phyloP scores from a whole-genome alignment of 768 basidiomycete species.

The Tulasnella sp. region DNA sequence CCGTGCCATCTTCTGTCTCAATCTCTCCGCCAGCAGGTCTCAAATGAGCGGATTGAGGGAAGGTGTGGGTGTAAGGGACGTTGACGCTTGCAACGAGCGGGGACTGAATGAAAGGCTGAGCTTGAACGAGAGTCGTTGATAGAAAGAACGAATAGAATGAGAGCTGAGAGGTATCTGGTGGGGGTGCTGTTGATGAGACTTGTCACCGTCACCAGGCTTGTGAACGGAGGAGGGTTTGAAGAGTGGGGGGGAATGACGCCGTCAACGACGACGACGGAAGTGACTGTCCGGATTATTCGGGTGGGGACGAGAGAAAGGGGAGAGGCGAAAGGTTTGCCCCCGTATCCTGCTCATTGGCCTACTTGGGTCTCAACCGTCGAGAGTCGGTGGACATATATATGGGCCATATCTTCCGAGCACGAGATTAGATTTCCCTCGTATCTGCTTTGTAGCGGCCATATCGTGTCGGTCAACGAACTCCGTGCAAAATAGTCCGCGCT shows the following conservation, averaged over 20 bases:
- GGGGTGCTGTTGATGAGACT: too few relatives aligned
- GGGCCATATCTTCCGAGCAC: neutral
- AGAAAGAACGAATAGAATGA: neutral
- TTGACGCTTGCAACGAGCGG: slow-evolving; percentile 1
- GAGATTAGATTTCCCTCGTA: neutral
- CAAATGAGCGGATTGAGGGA: neutral
- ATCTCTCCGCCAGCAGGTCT: too few relatives aligned
- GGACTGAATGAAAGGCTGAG: neutral
- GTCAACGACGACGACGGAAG: neutral
- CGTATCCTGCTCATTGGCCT: neutral
- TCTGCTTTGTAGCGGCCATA: neutral
- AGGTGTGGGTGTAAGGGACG: slow-evolving; percentile 6
- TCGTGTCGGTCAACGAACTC: neutral
- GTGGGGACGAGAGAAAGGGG: neutral
- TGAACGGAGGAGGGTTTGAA: neutral
- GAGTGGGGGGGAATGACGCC: neutral
- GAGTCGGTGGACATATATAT: neutral
- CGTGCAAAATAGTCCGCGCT: neutral
- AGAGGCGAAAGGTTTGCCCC: neutral
- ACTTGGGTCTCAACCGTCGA: neutral
- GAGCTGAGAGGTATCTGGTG: neutral
- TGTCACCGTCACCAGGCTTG: neutral
- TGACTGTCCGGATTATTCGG: neutral
- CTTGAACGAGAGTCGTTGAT: neutral
- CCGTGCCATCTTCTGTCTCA: too few relatives aligned